Base-by-base conservation (phyloP, 116 monocot species). In the Cymodocea nodosa region DNA sequence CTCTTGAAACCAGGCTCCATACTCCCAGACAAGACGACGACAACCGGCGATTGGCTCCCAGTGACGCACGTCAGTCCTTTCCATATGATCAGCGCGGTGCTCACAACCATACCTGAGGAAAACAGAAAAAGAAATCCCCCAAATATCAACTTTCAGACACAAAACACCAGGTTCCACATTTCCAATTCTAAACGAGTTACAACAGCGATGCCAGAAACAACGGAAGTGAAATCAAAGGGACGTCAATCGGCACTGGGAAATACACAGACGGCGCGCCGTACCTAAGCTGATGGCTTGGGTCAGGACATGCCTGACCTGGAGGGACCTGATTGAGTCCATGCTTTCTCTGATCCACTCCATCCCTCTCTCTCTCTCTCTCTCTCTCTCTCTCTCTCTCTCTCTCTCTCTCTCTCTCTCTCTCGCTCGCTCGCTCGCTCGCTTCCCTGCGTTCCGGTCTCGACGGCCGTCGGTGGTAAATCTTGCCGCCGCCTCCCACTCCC, bases 1-100 rank as follows among this genome's bases (percentile, higher is more conserved):
- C 89, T 81, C 74, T 89, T 80, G 60, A 93, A 89, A 9, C 86
- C 85, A 74, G 86, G 89, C 65, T 89, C 86, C 84, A 89, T 89
- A 60, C 89, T 94, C 64, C 73, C 89, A 30, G 89, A 94, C 0
- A 89, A 73, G 67, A 94, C 89, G 3, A 89, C 89, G 0, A 89
- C 89, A 35, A 86, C 80, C 18, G 86, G 89, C 5, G 86, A 86
- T 61, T 94, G 82, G 52, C 84, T 93, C 18, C 83, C 89, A 6
- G 86, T 89, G 40, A 86, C 60, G 25, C 80, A 84, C 74, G 82
- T 78, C 65, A 89, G 55, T 1, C 86, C 84, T 66, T 94, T 94
- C 86, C 84, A 86, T 67, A 94, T 82, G 15, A 94, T 89, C 64
- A 94, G 72, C 14, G 89, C 89, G 4, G 75, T 64, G 14, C 69